These are phyloP conservation scores for Metschnikowia drakensbergensis DNA, from an alignment of 805 yeast species.

Conservation along the genomic window DNA sequence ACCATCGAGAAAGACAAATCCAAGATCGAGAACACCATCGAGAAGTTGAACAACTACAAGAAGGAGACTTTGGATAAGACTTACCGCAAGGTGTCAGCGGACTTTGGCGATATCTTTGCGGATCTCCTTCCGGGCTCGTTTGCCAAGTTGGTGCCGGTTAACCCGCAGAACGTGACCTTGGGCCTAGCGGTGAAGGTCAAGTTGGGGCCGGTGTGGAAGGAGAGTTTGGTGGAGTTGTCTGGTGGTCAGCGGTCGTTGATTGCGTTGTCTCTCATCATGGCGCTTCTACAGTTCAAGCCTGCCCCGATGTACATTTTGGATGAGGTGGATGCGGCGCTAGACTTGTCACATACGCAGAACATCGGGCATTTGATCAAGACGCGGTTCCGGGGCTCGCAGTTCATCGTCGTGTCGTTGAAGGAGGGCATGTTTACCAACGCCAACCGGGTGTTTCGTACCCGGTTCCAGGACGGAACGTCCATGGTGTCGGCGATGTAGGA, in stretches of 20 bases:
- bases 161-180: slow-evolving; percentile 76
- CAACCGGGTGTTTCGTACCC: slow-evolving; percentile 84
- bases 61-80: slow-evolving; percentile 77
- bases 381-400: slow-evolving; percentile 91
- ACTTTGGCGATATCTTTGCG: slow-evolving; percentile 86
- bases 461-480: slow-evolving; percentile 96
- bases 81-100: slow-evolving; percentile 80
- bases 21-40: slow-evolving; percentile 85
- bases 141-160: slow-evolving; percentile 82
- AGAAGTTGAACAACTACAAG: slow-evolving; percentile 79
- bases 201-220: slow-evolving; percentile 93
- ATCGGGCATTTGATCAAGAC: slow-evolving; percentile 96
- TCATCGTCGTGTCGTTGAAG: slow-evolving; percentile 91
- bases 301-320: slow-evolving; percentile 98
- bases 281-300: slow-evolving; percentile 89
- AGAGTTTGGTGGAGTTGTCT: slow-evolving; percentile 86
- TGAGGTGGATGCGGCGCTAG: slow-evolving; percentile 98
- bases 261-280: slow-evolving; percentile 88
- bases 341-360: slow-evolving; percentile 94
- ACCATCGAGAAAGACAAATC: slow-evolving; percentile 86
- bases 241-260: slow-evolving; percentile 97
- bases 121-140: slow-evolving; percentile 86
- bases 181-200: slow-evolving; percentile 90
- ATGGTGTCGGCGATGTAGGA: slow-evolving; percentile 68
- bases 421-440: slow-evolving; percentile 99